A percentile compares a stretch with the other conserved stretches of the same genome.
phyloP scores from a whole-genome alignment of 306 rosid genomes.

The Vigna mungo region DNA sequence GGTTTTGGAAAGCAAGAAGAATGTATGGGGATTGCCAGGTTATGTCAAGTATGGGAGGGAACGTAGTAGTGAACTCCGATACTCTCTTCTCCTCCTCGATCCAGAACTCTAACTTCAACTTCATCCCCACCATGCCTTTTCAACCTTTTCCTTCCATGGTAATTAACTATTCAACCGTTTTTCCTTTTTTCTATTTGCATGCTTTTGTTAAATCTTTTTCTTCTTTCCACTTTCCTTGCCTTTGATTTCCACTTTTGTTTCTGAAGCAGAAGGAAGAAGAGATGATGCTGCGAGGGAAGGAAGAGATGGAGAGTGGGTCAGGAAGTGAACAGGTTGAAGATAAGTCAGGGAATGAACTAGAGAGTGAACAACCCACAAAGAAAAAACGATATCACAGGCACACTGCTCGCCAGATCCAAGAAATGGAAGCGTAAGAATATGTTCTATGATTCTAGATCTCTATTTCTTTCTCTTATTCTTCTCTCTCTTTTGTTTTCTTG shows the following conservation, averaged over 20 bases:
- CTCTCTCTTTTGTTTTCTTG: neutral
- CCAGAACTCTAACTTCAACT: slow-evolving; percentile 89
- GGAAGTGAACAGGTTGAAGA: slow-evolving; percentile 84
- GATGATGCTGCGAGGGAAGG: slow-evolving; percentile 70
- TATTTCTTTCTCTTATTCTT: neutral
- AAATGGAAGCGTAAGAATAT: slow-evolving; percentile 81
- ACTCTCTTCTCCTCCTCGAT: slow-evolving; percentile 75
- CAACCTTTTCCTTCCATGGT: slow-evolving; percentile 69
- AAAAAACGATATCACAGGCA: slow-evolving; percentile 95
- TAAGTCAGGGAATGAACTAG: slow-evolving; percentile 78
- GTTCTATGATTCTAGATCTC: neutral
- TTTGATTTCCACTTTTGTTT: neutral
- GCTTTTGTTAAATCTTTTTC: neutral
- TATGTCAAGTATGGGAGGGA: slow-evolving; percentile 82
- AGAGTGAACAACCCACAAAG: slow-evolving; percentile 62
- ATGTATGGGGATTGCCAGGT: slow-evolving; percentile 99
- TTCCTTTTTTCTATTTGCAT: neutral
- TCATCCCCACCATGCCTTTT: slow-evolving; percentile 76
- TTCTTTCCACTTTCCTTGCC: neutral
- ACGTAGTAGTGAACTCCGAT: slow-evolving; percentile 77
- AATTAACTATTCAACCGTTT: slow-evolving; percentile 22
- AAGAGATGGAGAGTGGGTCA: slow-evolving; percentile 88
- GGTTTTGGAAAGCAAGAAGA: slow-evolving; percentile 38
- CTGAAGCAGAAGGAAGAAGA: slow-evolving; percentile 74
- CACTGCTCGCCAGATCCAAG: slow-evolving; percentile 98